phyloP scores from a whole-genome alignment of 768 basidiomycete genomes.

The Grammothele lineata region DNA sequence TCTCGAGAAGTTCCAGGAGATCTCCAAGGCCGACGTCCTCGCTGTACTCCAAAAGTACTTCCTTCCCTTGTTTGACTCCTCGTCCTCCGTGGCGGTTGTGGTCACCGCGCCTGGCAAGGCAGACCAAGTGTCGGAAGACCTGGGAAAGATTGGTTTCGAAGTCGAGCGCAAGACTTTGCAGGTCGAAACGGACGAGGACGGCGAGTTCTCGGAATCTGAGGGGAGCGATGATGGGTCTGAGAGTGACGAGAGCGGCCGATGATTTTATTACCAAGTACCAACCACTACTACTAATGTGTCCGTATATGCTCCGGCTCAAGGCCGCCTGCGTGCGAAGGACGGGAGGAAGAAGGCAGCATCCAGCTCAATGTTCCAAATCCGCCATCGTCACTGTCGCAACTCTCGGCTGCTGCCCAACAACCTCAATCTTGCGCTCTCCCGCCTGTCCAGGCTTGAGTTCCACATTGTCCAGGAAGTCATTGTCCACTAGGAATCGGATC shows the following conservation, averaged over 20 bases:
- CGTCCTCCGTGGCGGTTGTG: constrained; percentile 73
- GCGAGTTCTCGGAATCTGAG: constrained; percentile 26
- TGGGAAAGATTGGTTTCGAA: constrained; percentile 68
- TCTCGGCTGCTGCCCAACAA: constrained; percentile 34
- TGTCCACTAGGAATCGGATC: constrained; percentile 85
- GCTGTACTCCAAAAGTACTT: constrained; percentile 66
- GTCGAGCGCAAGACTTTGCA: constrained; percentile 71
- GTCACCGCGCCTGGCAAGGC: constrained; percentile 82
- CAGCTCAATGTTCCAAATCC: constrained; percentile 6
- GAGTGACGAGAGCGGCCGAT: constrained; percentile 11
- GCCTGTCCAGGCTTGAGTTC: constrained; percentile 81
- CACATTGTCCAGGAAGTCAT: constrained; percentile 78
- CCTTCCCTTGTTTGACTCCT: constrained; percentile 78
- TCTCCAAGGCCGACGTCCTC: constrained; percentile 77
- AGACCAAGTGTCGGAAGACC: constrained; percentile 60
- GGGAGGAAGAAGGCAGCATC: constrained; percentile 9
- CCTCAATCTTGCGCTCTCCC: constrained; percentile 56
- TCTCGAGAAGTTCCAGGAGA: constrained; percentile 73
- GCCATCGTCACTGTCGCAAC: neutral
- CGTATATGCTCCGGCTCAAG: constrained; percentile 2
- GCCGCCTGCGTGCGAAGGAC: neutral
- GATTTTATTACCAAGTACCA: constrained; percentile 3
- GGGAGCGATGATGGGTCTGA: constrained; percentile 27
- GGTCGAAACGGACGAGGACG: constrained; percentile 49
- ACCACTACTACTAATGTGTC: constrained; percentile 9